These are phyloP conservation scores for Diaporthe ampelina DNA, from an alignment of 2,329 filamentous ascomycete species.

Conservation along the genomic window DNA sequence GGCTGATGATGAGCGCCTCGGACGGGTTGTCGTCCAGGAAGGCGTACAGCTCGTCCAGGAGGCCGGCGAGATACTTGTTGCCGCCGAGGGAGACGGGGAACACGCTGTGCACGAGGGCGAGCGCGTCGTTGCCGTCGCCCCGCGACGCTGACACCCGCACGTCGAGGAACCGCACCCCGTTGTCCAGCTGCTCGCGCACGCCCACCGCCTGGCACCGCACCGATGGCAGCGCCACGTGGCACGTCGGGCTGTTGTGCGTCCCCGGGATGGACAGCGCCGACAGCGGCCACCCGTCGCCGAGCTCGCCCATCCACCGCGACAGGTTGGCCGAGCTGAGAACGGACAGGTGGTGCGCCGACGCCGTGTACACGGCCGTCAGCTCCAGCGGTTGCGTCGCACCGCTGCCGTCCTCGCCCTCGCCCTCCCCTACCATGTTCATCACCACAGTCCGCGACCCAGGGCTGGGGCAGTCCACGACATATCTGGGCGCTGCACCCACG, in stretches of 20 bases:
- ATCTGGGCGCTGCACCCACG: slow-evolving; percentile 67
- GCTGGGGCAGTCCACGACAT: slow-evolving; percentile 81
- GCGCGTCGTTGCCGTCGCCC: slow-evolving; percentile 67
- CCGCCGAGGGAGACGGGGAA: slow-evolving; percentile 91
- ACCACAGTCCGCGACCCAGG: slow-evolving; percentile 65
- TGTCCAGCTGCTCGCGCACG: slow-evolving; percentile 82
- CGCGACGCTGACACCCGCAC: slow-evolving; percentile 76
- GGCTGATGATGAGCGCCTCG: slow-evolving; percentile 86
- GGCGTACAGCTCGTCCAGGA: slow-evolving; percentile 78
- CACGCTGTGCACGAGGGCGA: slow-evolving; percentile 88
- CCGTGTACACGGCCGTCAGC: slow-evolving; percentile 77
- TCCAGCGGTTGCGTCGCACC: slow-evolving; percentile 53
- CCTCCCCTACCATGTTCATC: slow-evolving; percentile 39
- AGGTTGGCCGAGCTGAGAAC: slow-evolving; percentile 81
- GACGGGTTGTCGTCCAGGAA: slow-evolving; percentile 84
- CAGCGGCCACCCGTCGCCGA: slow-evolving; percentile 80
- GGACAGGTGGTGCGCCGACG: slow-evolving; percentile 66
- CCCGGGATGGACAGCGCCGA: slow-evolving; percentile 91
- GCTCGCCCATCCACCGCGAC: slow-evolving; percentile 83
- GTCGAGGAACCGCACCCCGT: slow-evolving; percentile 95
- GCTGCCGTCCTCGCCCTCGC: slow-evolving; percentile 16
- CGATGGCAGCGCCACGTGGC: slow-evolving; percentile 86
- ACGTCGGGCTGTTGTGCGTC: slow-evolving; percentile 94
- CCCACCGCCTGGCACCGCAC: slow-evolving; percentile 92
- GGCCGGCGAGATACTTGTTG: slow-evolving; percentile 80